Base-by-base conservation (phyloP, 495 filamentous ascomycete species). In the Extremus antarcticus region DNA sequence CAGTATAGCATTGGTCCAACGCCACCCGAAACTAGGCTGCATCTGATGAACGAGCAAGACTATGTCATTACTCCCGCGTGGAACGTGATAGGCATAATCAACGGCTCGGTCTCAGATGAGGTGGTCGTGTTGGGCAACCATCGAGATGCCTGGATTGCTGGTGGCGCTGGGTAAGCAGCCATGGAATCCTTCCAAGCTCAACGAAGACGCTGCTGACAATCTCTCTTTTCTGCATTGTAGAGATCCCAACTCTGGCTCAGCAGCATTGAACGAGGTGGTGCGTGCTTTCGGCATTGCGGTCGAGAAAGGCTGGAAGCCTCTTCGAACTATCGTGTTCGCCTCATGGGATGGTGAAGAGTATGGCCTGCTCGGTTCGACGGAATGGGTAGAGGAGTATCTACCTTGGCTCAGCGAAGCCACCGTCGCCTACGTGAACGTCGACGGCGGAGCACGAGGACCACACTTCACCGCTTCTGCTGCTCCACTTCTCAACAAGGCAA, bases 91-190 rank as follows among this genome's bases (percentile, higher is more conserved):
- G 92, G 92, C 29, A 75, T 90, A 25, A 90, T 98, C 69, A 95
- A 95, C 54, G 92, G 92, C n/a, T 84, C 80, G 9, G 81, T 95
- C 50, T 73, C 81, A 0, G 83, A 90, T 53, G 91, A 96, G 64
- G 90, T 94, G 11, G 76, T 95, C 47, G 76, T 98, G 7, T 70
- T 97, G n/a, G 94, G 94, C 15, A 97, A 97, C 63, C 92, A 98
- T 65, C 84, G 90, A 15, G 92, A 98, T 71, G 87, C 90, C 0
- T 96, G 90, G 90, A 82, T 94, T 65, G 87, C 85, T 9, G 88
- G 90, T 48, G 70, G 70, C 3, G 69, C 70, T 4, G 70, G 65
- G n/a, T n/a, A n/a, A n/a, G n/a, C n/a, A n/a, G 19, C n/a, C n/a
- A n/a, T n/a, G n/a, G n/a, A n/a, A n/a, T n/a, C n/a, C n/a, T n/a